Base-by-base conservation (phyloP, 805 yeast genomes). In the Kodamaea jinghongensis region DNA sequence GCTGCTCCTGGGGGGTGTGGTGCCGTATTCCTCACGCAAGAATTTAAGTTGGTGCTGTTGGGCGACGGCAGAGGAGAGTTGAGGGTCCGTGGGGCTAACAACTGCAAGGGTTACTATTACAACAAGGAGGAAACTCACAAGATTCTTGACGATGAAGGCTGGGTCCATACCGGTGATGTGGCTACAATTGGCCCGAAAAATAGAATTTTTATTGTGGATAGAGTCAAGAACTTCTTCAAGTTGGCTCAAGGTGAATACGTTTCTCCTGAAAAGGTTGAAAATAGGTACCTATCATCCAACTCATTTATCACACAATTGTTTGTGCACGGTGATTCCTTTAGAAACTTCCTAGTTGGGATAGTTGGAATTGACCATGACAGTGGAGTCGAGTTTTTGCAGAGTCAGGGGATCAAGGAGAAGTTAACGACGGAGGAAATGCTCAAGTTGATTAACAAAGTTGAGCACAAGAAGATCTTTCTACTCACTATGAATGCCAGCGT, bases 91-190 rank as follows among this genome's bases (percentile, higher is more conserved):
- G 83, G 85, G 0, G 76, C 79, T 10, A 79, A 76, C 51, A 64
- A 76, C 25, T 77, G 78, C 60, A 53, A 48, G 34, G 73, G 72
- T 11, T 79, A 80, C 48, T 73, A 61, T 52, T 65, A 75, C 41
- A 74, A 77, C 47, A 56, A 60, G 14, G 63, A 67, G 38, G 81
- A 78, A 26, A 78, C 81, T 0, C 56, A 45, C 7, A 72, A 65
- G 26, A 56, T 71, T 6, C 48, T 77, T 38, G 67, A 70, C 36
- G 58, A 57, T 2, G 76, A 74, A 14, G 78, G 75, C 4, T 79
- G 83, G 81, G 68, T 78, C 50, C 61, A 61, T 40, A 78, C 84
- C 15, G 86, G 86, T 20, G 86, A 80, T 54, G 53, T 65, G 28
- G 70, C 64, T 9, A 43, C 44, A 13, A 46, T 63, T 28, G 36